Evolutionary conservation across 805 yeast species (phyloP).

Genomic region (Kodamaea hsintzibuensis): DNA sequence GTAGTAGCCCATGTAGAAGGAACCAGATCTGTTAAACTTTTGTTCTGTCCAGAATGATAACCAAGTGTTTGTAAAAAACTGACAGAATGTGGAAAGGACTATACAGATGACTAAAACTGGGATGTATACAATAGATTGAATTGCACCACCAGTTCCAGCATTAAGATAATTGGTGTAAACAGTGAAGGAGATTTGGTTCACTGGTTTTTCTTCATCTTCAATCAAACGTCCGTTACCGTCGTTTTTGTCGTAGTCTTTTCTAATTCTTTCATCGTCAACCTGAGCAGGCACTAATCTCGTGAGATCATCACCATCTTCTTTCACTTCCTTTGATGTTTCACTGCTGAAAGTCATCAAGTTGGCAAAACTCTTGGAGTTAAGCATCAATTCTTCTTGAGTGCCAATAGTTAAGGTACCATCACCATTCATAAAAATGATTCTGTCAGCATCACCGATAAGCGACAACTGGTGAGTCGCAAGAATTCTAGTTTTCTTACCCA

Average conservation of each 20-base stretch:
- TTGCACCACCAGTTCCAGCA: slow-evolving; percentile 22
- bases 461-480: slow-evolving; percentile 85
- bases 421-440: slow-evolving; percentile 67
- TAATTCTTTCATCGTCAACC: neutral
- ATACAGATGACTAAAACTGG: slow-evolving; percentile 13
- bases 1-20: slow-evolving; percentile 73
- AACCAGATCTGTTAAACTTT: slow-evolving; percentile 49
- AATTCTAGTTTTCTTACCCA: slow-evolving; percentile 61
- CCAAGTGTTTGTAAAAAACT: slow-evolving; percentile 71
- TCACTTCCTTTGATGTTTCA: slow-evolving; percentile 8
- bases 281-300: neutral
- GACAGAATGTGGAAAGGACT: slow-evolving; percentile 48
- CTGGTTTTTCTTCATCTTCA: slow-evolving; percentile 21
- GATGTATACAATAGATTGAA: neutral
- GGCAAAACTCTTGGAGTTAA: slow-evolving; percentile 33
- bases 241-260: slow-evolving; percentile 1
- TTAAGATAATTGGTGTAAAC: slow-evolving; percentile 34
- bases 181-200: slow-evolving; percentile 26
- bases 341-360: slow-evolving; percentile 40
- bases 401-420: slow-evolving; percentile 65
- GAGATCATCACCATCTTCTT: slow-evolving; percentile 12
- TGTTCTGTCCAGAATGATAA: slow-evolving; percentile 75
- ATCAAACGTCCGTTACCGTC: slow-evolving; percentile 7
- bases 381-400: slow-evolving; percentile 53
- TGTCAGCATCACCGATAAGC: slow-evolving; percentile 65